These are phyloP conservation scores for Schoenoplectus tabernaemontani DNA, from an alignment of 202 grass and related monocot species.

Conservation along the genomic window DNA sequence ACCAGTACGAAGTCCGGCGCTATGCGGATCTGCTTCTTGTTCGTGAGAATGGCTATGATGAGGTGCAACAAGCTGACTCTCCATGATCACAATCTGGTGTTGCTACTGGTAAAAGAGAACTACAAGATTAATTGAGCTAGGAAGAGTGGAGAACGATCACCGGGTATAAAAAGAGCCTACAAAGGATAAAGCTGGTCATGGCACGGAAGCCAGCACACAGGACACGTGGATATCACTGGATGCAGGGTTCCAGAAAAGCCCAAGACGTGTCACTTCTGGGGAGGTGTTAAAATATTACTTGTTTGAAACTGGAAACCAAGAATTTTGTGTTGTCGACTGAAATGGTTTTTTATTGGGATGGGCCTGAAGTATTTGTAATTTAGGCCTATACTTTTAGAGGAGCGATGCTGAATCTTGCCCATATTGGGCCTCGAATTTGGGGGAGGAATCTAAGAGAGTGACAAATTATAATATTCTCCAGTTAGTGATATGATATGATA, in stretches of 20 bases:
- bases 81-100: constrained; percentile 27
- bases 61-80: constrained; percentile 21
- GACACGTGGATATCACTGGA: constrained; percentile 30
- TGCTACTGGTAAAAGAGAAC: background rate
- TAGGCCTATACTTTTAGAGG: background rate
- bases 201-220: constrained; percentile 31
- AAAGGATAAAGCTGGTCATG: background rate
- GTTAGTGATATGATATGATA: background rate
- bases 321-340: background rate
- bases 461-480: background rate
- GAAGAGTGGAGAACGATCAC: background rate
- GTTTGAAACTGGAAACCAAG: background rate
- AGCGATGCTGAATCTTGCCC: background rate
- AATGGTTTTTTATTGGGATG: background rate
- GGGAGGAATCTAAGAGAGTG: background rate
- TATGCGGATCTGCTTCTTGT: constrained; percentile 33
- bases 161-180: constrained; percentile 16
- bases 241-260: constrained; percentile 3
- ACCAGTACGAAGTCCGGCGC: constrained; percentile 28
- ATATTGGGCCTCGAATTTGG: background rate
- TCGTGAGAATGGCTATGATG: constrained; percentile 25
- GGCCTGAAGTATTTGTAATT: background rate
- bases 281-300: background rate
- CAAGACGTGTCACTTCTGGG: background rate
- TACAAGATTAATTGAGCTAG: background rate